phyloP scores from a whole-genome alignment of 768 basidiomycete genomes.

The Tulasnella sp. region DNA sequence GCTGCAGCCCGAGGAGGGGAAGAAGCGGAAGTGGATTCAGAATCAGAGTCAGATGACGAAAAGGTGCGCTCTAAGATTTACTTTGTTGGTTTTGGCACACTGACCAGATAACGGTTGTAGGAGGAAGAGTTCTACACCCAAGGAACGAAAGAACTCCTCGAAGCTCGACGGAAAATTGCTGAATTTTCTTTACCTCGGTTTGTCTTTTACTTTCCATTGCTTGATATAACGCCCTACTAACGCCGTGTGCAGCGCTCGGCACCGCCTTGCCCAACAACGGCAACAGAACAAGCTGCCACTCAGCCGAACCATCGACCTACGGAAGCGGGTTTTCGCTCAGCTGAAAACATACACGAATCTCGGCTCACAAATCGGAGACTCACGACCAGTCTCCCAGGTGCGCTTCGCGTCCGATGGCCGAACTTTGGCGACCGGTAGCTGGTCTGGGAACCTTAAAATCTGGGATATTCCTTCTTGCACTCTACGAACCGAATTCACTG shows the following conservation, averaged over 20 bases:
- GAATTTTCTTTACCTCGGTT: slow-evolving; percentile 93
- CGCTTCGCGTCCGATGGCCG: slow-evolving; percentile 89
- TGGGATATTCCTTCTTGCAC: slow-evolving; percentile 95
- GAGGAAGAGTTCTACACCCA: slow-evolving; percentile 95
- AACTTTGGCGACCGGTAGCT: slow-evolving; percentile 84
- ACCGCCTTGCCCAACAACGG: slow-evolving; percentile 85
- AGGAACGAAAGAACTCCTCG: slow-evolving; percentile 77
- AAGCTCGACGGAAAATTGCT: slow-evolving; percentile 75
- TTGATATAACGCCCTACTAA: slow-evolving; percentile 21
- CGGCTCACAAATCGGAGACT: slow-evolving; percentile 96
- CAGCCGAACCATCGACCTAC: slow-evolving; percentile 78
- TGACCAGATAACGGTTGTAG: slow-evolving; percentile 31
- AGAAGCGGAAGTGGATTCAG: slow-evolving; percentile 47
- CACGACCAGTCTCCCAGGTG: slow-evolving; percentile 85
- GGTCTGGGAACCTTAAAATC: slow-evolving; percentile 89
- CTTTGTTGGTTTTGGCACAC: background rate
- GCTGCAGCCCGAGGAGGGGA: slow-evolving; percentile 80
- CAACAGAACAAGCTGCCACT: slow-evolving; percentile 81
- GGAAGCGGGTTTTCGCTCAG: slow-evolving; percentile 80
- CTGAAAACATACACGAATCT: slow-evolving; percentile 91
- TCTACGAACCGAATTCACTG: slow-evolving; percentile 61
- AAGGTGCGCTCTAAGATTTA: slow-evolving; percentile 39
- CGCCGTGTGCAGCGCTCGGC: slow-evolving; percentile 72
- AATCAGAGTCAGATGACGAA: slow-evolving; percentile 63
- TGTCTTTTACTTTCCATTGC: slow-evolving; percentile 29